Percentiles rank a stretch among this genome's conserved stretches.
These are phyloP conservation scores for Fusarium buharicum DNA, from an alignment of 2,329 filamentous ascomycete species.

Conservation along the genomic window DNA sequence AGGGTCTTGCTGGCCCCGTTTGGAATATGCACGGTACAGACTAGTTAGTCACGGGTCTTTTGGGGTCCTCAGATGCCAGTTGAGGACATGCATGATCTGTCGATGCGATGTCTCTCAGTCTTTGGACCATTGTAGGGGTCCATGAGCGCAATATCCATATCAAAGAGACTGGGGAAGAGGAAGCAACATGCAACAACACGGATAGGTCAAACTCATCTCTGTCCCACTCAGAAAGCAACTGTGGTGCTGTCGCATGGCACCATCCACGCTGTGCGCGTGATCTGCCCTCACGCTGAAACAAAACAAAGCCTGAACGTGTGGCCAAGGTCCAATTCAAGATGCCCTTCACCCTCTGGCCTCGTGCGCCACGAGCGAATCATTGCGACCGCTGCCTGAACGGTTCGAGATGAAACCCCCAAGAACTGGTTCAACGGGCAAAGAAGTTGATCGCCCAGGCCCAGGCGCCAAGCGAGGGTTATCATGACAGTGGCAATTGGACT, in stretches of 20 bases:
- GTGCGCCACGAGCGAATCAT: conserved; percentile 36
- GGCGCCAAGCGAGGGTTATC: conserved; percentile 32
- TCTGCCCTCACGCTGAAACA: conserved; percentile 45
- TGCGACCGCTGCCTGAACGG: conserved; percentile 28
- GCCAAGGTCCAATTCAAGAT: conserved; percentile 41
- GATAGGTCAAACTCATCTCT: conserved; percentile 6
- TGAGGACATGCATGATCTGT: conserved; percentile 37
- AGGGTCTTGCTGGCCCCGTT: conserved; percentile 37
- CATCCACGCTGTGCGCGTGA: conserved; percentile 38
- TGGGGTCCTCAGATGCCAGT: conserved; percentile 25
- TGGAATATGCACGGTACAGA: conserved; percentile 32
- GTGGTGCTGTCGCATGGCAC: conserved; percentile 22
- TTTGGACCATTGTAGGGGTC: conserved; percentile 37
- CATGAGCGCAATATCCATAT: conserved; percentile 14
- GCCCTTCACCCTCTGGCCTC: conserved; percentile 22
- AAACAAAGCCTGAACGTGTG: conserved; percentile 41
- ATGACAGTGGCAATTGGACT: conserved; percentile 27
- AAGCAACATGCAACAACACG: conserved; percentile 10
- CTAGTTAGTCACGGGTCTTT: conserved; percentile 35
- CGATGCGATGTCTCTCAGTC: conserved; percentile 31
- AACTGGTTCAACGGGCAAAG: conserved; percentile 23
- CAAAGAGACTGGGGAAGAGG: conserved; percentile 5
- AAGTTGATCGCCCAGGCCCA: conserved; percentile 38
- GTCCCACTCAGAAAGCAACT: conserved; percentile 10
- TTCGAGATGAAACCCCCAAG: conserved; percentile 42